These are phyloP conservation scores for Hypoxylon sp. DNA, from an alignment of 2,329 filamentous ascomycete species.

Conservation along the genomic window DNA sequence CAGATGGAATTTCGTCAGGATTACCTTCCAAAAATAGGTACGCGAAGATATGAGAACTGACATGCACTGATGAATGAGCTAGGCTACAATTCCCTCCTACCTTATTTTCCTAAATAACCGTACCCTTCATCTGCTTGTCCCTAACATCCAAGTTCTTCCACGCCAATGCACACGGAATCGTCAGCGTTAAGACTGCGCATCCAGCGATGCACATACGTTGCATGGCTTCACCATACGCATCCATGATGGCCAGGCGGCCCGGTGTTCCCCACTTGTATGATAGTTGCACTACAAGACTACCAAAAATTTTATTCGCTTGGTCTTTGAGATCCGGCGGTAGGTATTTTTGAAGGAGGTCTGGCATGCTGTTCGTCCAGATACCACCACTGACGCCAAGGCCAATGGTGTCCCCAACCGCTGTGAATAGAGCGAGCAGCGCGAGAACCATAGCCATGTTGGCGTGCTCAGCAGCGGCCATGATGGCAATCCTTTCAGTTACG, in stretches of 20 bases:
- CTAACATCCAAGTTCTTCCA: constrained; percentile 14
- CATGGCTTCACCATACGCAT: constrained; percentile 63
- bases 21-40: no score
- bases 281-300: constrained; percentile 64
- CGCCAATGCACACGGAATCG: constrained; percentile 4
- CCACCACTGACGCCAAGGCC: constrained; percentile 71
- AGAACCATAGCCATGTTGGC: constrained; percentile 69
- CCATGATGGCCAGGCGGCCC: constrained; percentile 65
- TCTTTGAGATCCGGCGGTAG: constrained; percentile 58
- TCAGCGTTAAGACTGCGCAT: constrained; percentile 8
- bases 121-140: constrained; percentile 25
- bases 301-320: constrained; percentile 63
- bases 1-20: no score
- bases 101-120: background rate
- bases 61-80: no score
- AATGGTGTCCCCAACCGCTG: constrained; percentile 69
- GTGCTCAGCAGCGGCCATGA: constrained; percentile 70
- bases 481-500: constrained; percentile 68
- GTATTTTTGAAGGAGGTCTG: constrained; percentile 61
- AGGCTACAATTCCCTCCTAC: no score
- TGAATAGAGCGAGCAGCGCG: constrained; percentile 68
- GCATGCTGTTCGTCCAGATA: constrained; percentile 71
- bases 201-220: constrained; percentile 27
- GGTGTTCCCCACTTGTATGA: constrained; percentile 62
- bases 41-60: no score